phyloP scores from a whole-genome alignment of 2,329 filamentous ascomycete genomes.

The Bipolaris victoriae region DNA sequence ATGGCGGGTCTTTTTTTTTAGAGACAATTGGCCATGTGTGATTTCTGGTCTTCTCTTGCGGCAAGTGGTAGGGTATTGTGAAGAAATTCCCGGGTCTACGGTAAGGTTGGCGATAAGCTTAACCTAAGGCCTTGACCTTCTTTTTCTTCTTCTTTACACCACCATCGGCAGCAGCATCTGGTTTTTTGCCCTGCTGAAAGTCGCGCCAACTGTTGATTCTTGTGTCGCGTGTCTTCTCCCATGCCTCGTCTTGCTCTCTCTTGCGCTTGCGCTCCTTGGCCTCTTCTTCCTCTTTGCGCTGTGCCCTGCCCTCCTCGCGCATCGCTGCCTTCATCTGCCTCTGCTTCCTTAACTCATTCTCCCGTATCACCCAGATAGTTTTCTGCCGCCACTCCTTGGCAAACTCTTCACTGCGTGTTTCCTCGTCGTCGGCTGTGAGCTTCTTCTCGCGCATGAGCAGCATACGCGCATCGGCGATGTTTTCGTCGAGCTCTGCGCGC shows the following conservation, averaged over 20 bases:
- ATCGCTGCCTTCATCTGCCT: conserved; percentile 91
- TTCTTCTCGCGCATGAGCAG: conserved; percentile 93
- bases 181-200: conserved; percentile 72
- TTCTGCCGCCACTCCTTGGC: conserved; percentile 87
- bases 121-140: conserved; percentile 61
- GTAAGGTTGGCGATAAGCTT: conserved; percentile 15
- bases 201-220: conserved; percentile 93
- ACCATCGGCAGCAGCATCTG: conserved; percentile 57
- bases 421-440: conserved; percentile 85
- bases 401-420: conserved; percentile 84
- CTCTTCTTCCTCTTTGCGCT: conserved; percentile 86
- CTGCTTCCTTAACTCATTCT: conserved; percentile 84
- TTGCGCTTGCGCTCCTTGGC: conserved; percentile 65
- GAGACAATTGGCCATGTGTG: background rate
- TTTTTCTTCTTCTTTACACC: conserved; percentile 57
- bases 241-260: conserved; percentile 90
- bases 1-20: background rate
- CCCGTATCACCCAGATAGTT: conserved; percentile 85
- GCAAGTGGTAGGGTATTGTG: background rate
- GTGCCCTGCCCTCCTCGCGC: conserved; percentile 92
- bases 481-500: conserved; percentile 85
- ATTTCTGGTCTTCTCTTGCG: background rate
- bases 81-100: background rate
- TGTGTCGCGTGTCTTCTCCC: conserved; percentile 90
- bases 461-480: conserved; percentile 94